Percentiles rank a stretch among this genome's conserved stretches.
Evolutionary conservation across 1,139 yeast species (phyloP).

Genomic region (Geotrichum aggregatum): DNA sequence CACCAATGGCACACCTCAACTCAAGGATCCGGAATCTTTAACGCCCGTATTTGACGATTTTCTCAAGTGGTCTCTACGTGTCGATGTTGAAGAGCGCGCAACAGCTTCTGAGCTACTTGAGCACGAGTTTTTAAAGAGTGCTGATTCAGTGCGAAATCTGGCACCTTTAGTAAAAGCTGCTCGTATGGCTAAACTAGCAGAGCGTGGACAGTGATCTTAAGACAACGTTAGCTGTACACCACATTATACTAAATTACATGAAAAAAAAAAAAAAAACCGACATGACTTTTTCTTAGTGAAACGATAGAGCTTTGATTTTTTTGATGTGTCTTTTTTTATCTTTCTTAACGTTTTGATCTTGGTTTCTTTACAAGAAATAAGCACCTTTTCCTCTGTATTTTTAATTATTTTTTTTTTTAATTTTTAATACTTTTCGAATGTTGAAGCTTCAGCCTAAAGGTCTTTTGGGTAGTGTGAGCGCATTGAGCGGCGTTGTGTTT

Average conservation of each 20-base stretch:
- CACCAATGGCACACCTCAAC: constrained; percentile 89
- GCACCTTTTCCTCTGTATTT: too few species aligned
- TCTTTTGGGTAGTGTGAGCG: too few species aligned
- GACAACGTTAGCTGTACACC: not conserved
- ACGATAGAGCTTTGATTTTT: constrained; percentile 2
- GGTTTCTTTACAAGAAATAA: not conserved
- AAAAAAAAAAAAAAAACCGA: not conserved
- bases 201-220: constrained; percentile 17
- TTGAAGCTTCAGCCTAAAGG: too few species aligned
- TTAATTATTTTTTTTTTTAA: not conserved
- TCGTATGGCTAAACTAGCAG: constrained; percentile 58
- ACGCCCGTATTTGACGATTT: constrained; percentile 64
- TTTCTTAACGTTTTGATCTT: not conserved
- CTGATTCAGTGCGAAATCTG: constrained; percentile 69
- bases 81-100: constrained; percentile 78
- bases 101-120: constrained; percentile 69
- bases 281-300: constrained; percentile 3
- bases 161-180: constrained; percentile 90
- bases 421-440: not conserved
- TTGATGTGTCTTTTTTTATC: too few species aligned
- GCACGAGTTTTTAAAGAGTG: constrained; percentile 67
- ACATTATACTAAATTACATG: not conserved
- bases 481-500: too few species aligned
- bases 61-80: constrained; percentile 75
- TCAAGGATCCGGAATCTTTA: constrained; percentile 82